These are phyloP conservation scores for Boletus edulis DNA, from an alignment of 768 basidiomycete genomes.

Conservation along the genomic window DNA sequence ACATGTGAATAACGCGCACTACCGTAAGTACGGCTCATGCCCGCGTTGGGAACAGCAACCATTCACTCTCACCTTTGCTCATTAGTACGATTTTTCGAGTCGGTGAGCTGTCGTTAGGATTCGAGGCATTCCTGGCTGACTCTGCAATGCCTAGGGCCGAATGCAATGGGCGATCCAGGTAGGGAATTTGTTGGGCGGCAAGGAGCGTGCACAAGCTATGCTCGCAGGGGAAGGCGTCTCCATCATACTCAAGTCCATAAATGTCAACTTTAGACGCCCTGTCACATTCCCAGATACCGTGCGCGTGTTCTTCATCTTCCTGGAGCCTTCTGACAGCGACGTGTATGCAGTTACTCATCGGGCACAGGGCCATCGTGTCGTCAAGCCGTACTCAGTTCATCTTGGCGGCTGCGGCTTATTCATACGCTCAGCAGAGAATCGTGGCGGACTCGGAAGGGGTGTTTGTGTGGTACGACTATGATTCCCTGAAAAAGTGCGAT, in stretches of 20 bases:
- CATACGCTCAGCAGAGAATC: slow-evolving; percentile 56
- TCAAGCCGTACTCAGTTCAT: slow-evolving; percentile 44
- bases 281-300: slow-evolving; percentile 79
- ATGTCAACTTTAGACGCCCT: slow-evolving; percentile 64
- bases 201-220: slow-evolving; percentile 52
- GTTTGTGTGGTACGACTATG: slow-evolving; percentile 80
- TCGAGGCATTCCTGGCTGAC: not conserved
- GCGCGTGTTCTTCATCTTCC: slow-evolving; percentile 22
- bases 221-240: slow-evolving; percentile 64
- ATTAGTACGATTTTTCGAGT: slow-evolving; percentile 69
- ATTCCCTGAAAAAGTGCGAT: slow-evolving; percentile 58
- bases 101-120: slow-evolving; percentile 37
- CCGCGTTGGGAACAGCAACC: not conserved
- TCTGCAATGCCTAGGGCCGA: slow-evolving; percentile 46
- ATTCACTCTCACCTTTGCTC: not conserved
- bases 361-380: slow-evolving; percentile 49
- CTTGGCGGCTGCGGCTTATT: slow-evolving; percentile 57
- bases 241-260: slow-evolving; percentile 70
- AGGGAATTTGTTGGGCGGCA: slow-evolving; percentile 59
- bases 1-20: slow-evolving; percentile 77
- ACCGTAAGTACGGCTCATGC: slow-evolving; percentile 41
- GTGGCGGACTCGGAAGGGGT: slow-evolving; percentile 65
- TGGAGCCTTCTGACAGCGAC: not conserved
- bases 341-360: slow-evolving; percentile 54
- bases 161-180: slow-evolving; percentile 65